Percentiles rank a stretch among this genome's conserved stretches.
Conservation (phyloP, 345 rosid species). For the Gossypium thurberi region DNA sequence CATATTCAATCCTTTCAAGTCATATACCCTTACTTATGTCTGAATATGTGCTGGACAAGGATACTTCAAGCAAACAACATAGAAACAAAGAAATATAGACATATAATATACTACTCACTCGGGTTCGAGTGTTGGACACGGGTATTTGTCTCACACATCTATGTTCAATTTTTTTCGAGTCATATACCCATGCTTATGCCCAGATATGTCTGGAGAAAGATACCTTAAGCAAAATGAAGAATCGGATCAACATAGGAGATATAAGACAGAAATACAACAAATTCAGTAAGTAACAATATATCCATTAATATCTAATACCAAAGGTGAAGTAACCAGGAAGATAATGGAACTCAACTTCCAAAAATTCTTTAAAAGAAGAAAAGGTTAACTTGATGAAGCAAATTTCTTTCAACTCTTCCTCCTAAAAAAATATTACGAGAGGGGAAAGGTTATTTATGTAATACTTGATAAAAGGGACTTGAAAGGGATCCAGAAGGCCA, state of each 20-base stretch:
- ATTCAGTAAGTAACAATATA: slow-evolving; percentile 4
- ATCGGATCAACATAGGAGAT: not conserved
- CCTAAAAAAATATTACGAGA: not conserved
- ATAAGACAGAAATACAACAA: not conserved
- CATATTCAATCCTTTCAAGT: too few species aligned
- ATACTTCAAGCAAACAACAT: too few species aligned
- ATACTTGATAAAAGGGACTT: not conserved
- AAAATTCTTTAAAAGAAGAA: not conserved
- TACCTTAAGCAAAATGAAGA: too few species aligned
- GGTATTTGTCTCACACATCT: too few species aligned
- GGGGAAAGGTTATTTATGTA: not conserved
- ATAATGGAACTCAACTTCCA: not conserved
- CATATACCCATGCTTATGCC: too few species aligned
- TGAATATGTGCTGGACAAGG: too few species aligned
- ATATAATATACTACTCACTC: too few species aligned
- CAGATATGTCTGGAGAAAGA: too few species aligned
- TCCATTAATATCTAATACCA: not conserved
- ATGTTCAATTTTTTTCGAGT: too few species aligned
- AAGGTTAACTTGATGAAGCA: not conserved
- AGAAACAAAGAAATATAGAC: too few species aligned
- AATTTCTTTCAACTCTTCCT: not conserved
- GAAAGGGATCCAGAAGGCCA: not conserved
- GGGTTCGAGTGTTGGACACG: too few species aligned
- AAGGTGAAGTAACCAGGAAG: not conserved
- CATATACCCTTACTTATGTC: too few species aligned